phyloP scores from a whole-genome alignment of 2,329 filamentous ascomycete genomes.

The Xylariaceae sp. region DNA sequence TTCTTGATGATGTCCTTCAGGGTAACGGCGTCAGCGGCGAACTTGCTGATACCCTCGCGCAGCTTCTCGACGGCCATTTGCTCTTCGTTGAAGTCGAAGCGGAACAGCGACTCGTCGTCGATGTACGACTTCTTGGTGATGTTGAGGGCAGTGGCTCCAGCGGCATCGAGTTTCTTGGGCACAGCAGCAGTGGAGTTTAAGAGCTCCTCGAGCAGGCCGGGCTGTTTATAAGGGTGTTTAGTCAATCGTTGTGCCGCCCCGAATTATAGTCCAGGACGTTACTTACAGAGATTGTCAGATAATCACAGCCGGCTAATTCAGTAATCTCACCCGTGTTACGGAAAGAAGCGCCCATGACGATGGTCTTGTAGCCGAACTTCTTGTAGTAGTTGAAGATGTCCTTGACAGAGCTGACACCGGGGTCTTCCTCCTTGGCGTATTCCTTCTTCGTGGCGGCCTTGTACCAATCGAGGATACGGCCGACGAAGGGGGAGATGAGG shows the following conservation, averaged over 20 bases:
- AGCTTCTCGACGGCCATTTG: constrained; percentile 99
- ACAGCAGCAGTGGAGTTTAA: constrained; percentile 77
- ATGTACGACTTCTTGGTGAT: constrained; percentile 90
- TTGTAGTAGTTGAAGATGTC: constrained; percentile 99
- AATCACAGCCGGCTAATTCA: constrained; percentile 96
- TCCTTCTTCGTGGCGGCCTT: constrained; percentile 95
- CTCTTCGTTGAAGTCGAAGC: constrained; percentile 99
- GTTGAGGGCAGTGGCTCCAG: constrained; percentile 61
- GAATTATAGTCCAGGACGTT: background rate
- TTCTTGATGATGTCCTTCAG: constrained; percentile 87
- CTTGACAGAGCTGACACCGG: constrained; percentile 91
- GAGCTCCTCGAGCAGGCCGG: constrained; percentile 89
- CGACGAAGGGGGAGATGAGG: constrained; percentile 99
- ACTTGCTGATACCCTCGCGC: constrained; percentile 98
- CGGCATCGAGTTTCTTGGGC: constrained; percentile 86
- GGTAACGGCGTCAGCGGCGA: constrained; percentile 89
- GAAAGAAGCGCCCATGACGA: constrained; percentile 99
- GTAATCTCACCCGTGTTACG: constrained; percentile 94
- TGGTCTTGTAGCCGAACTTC: constrained; percentile 98
- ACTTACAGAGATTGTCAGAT: constrained; percentile 92
- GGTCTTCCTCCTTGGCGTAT: constrained; percentile 85
- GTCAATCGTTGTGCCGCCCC: constrained; percentile 4
- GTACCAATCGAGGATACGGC: constrained; percentile 99
- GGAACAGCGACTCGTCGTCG: constrained; percentile 83
- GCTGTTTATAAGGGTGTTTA: constrained; percentile 44